Evolutionary conservation across 2,329 filamentous ascomycete species (phyloP).

Genomic region (Talaromyces rugulosus): DNA sequence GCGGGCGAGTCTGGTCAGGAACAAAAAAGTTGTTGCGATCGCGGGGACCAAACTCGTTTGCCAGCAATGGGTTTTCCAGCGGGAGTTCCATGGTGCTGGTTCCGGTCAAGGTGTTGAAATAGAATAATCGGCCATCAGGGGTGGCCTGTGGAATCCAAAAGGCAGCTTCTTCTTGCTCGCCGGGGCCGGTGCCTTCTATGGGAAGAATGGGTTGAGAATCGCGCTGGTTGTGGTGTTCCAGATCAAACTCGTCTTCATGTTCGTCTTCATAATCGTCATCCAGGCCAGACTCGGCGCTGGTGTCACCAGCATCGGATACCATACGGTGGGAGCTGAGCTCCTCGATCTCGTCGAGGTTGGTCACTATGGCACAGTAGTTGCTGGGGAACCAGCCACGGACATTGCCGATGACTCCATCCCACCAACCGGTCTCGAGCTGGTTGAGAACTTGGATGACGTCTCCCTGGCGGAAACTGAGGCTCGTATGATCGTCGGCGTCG

Average conservation of each 20-base stretch:
- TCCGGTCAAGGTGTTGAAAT: slow-evolving; percentile 97
- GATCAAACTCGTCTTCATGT: slow-evolving; percentile 63
- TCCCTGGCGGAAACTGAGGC: slow-evolving; percentile 92
- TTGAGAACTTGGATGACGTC: slow-evolving; percentile 99
- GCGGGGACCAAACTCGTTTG: slow-evolving; percentile 76
- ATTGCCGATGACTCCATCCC: slow-evolving; percentile 97
- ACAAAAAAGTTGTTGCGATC: slow-evolving; percentile 86
- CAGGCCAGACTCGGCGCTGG: slow-evolving; percentile 44
- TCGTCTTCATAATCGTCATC: slow-evolving; percentile 63
- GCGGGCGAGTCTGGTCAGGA: slow-evolving; percentile 83
- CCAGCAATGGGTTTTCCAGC: slow-evolving; percentile 78
- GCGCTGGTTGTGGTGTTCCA: slow-evolving; percentile 56
- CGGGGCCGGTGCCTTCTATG: slow-evolving; percentile 61
- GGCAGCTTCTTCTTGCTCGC: slow-evolving; percentile 78
- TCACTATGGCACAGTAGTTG: slow-evolving; percentile 92
- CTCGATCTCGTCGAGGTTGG: slow-evolving; percentile 67
- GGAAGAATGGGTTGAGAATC: slow-evolving; percentile 59
- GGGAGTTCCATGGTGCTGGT: slow-evolving; percentile 93
- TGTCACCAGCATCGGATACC: slow-evolving; percentile 45
- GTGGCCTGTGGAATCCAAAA: slow-evolving; percentile 99
- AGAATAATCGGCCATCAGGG: slow-evolving; percentile 85
- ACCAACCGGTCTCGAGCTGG: slow-evolving; percentile 97
- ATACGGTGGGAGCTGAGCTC: slow-evolving; percentile 54
- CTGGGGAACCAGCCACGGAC: slow-evolving; percentile 98
- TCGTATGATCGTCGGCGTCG: slow-evolving; percentile 93